Percentiles rank a stretch among this genome's conserved stretches.
These are phyloP conservation scores for Trichophyton verrucosum DNA, from an alignment of 2,329 filamentous ascomycete genomes.

Conservation along the genomic window DNA sequence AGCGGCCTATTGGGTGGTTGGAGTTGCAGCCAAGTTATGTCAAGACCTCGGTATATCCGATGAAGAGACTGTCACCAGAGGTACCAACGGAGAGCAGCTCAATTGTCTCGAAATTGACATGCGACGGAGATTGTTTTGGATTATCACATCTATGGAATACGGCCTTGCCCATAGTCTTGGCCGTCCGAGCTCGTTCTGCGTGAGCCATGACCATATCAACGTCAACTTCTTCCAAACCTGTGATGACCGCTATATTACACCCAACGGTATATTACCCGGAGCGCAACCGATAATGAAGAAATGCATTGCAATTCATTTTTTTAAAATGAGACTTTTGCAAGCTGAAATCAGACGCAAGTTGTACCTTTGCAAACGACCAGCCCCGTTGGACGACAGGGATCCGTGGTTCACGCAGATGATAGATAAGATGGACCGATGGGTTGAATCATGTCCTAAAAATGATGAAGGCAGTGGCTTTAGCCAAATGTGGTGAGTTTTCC, in stretches of 20 bases:
- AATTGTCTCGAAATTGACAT: conserved; percentile 75
- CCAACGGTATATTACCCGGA: conserved; percentile 56
- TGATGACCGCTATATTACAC: conserved; percentile 71
- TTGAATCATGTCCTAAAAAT: conserved; percentile 60
- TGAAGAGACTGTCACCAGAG: conserved; percentile 69
- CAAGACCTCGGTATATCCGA: conserved; percentile 80
- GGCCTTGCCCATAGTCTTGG: conserved; percentile 80
- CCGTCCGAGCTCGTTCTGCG: conserved; percentile 72
- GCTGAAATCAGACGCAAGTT: conserved; percentile 75
- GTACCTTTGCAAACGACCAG: conserved; percentile 69
- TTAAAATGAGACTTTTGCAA: conserved; percentile 78
- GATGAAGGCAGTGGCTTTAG: conserved; percentile 59
- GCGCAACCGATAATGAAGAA: conserved; percentile 70
- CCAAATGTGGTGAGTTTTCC: conserved; percentile 58
- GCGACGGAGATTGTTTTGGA: conserved; percentile 79
- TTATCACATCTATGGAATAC: conserved; percentile 75
- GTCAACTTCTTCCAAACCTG: conserved; percentile 73
- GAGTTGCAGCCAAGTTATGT: conserved; percentile 72
- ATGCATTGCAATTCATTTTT: conserved; percentile 80
- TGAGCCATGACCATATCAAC: conserved; percentile 67
- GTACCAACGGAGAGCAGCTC: conserved; percentile 46
- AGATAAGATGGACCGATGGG: conserved; percentile 66
- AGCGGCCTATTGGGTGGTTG: conserved; percentile 85
- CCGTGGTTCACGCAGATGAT: conserved; percentile 80
- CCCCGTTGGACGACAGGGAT: conserved; percentile 66